Conservation (phyloP, 2,329 filamentous ascomycete genomes). For the Phaeophleospora eucalypticola region DNA sequence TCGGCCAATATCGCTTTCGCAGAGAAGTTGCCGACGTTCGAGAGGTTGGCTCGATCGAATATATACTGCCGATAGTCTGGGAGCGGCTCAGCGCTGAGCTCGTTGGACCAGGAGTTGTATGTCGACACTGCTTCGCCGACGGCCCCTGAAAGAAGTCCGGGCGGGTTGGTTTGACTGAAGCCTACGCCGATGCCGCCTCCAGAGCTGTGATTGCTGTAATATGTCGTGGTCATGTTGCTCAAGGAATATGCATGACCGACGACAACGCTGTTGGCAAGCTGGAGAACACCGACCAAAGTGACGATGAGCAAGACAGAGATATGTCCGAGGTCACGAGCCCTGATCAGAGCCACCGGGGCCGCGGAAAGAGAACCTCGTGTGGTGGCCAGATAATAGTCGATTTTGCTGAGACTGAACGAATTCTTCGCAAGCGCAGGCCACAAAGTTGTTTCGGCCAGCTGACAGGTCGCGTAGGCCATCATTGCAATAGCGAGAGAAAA, state of each 20-base stretch:
- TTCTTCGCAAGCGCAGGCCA: constrained; percentile 1
- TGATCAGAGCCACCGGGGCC: neutral
- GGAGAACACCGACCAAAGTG: neutral
- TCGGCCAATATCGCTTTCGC: neutral
- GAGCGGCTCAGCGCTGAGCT: neutral
- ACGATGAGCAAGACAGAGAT: constrained; percentile 1
- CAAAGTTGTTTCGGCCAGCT: constrained; percentile 2
- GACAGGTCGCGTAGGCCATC: constrained; percentile 1
- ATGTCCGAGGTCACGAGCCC: neutral
- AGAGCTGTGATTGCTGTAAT: constrained; percentile 1
- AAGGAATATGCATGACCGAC: constrained; percentile 1
- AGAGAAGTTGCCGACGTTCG: neutral
- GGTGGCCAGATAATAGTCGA: constrained; percentile 2
- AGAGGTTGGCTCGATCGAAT: neutral
- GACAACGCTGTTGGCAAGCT: neutral
- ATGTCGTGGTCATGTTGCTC: neutral
- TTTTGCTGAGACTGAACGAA: neutral
- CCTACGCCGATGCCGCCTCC: neutral
- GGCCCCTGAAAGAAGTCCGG: neutral
- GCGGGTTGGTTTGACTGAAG: neutral
- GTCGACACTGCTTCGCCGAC: neutral
- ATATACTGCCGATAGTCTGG: neutral
- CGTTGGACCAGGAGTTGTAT: constrained; percentile 1
- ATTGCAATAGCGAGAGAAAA: neutral
- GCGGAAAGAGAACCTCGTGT: constrained; percentile 1